phyloP scores from a whole-genome alignment of 495 filamentous ascomycete genomes.

The Penicillium coffeae region DNA sequence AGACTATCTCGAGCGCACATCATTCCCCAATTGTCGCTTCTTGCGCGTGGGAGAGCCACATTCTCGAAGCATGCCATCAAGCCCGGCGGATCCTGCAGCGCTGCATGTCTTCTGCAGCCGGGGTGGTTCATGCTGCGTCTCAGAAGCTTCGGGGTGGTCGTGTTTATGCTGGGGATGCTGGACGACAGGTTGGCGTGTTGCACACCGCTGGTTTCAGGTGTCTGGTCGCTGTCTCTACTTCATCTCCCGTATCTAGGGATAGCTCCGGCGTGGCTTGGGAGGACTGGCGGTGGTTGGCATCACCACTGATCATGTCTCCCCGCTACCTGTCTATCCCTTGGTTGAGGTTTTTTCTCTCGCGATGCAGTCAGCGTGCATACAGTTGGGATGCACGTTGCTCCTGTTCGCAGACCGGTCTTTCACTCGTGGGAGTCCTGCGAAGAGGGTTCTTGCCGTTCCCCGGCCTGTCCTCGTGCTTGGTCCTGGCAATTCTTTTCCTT shows the following conservation, averaged over 20 bases:
- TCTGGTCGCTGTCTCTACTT: background rate
- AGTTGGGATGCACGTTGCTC: background rate
- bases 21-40: background rate
- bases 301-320: background rate
- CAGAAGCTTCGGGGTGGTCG: background rate
- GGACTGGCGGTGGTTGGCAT: slow-evolving; percentile 1
- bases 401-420: background rate
- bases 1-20: background rate
- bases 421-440: background rate
- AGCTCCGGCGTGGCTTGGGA: background rate
- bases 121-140: background rate
- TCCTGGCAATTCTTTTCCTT: slow-evolving; percentile 1
- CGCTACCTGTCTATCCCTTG: background rate
- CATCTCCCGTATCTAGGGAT: slow-evolving; percentile 7
- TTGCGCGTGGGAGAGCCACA: slow-evolving; percentile 11
- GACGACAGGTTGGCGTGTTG: background rate
- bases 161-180: slow-evolving; percentile 3
- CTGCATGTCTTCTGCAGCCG: background rate
- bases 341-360: background rate
- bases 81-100: background rate
- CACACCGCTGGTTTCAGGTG: slow-evolving; percentile 11
- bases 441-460: slow-evolving; percentile 1
- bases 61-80: slow-evolving; percentile 23
- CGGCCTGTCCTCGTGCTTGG: background rate
- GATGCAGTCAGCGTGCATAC: background rate